Base-by-base conservation (phyloP, 2,329 filamentous ascomycete species). In the Colletotrichum shisoi region DNA sequence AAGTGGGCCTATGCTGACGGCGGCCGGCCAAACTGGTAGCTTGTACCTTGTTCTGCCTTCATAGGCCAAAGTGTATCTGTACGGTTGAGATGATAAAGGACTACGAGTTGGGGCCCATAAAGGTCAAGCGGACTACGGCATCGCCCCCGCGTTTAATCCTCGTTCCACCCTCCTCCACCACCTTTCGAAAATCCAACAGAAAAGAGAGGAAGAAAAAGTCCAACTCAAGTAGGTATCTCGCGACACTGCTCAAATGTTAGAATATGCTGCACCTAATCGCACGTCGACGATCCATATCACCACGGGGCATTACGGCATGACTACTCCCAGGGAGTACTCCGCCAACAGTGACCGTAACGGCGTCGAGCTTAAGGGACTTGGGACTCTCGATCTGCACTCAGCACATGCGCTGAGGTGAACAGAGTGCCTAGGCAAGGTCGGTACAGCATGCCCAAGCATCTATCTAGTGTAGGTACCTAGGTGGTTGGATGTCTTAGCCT, bases 131-230 rank as follows among this genome's bases (percentile, higher is more conserved):
- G 21, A 13, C 4, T 21, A 45, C 44, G 4, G 42, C 19, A 46
- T 15, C 56, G 9, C 21, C 53, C 31, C 53, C 40, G 15, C 46
- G 31, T 7, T 49, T 59, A 8, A 24, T 62, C 37, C 58, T 64
- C 53, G 45, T 64, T 64, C 54, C 61, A 67, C 64, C 34, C 42
- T 39, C 53, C 64, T 49, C 61, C 54, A 56, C 61, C 60, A 48
- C 12, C 34, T 34, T 39, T 42, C 19, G 45, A 45, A 42, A 66
- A 54, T 51, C 57, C 57, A 51, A 62, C 63, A 24, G 52, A 49
- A 59, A 49, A 49, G 34, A 12, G n/a, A 58, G 7, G 9, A 57
- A 4, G 9, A 21, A 19, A 44, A 21, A 21, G 8, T 8, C 7
- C 15, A 15, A 34, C 48, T 13, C 27, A 51, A 51, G 2, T 11